Evolutionary conservation across 495 filamentous ascomycete genomes (phyloP).

Genomic region (Pyronema omphalodes): DNA sequence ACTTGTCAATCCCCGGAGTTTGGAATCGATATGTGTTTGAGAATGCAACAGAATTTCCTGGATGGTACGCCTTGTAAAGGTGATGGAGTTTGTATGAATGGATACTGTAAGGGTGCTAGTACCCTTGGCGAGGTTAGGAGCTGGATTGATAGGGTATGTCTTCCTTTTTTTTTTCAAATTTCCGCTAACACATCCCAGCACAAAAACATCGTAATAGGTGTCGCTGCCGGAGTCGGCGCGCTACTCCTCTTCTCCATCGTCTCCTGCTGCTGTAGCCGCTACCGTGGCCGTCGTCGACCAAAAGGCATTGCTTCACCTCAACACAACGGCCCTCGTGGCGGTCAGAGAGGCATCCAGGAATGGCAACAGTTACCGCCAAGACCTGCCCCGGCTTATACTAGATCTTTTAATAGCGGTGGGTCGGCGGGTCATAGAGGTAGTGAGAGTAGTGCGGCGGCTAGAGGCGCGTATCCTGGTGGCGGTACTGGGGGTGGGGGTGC

Average conservation of each 20-base stretch:
- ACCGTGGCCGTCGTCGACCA: constrained; percentile 27
- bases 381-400: neutral
- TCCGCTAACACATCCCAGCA: constrained; percentile 28
- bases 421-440: neutral
- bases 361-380: neutral
- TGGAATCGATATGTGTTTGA: constrained; percentile 43
- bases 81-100: constrained; percentile 61
- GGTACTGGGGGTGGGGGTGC: no score
- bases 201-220: constrained; percentile 57
- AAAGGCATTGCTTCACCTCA: neutral
- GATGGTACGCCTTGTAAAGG: constrained; percentile 79
- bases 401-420: neutral
- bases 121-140: constrained; percentile 39
- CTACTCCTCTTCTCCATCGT: constrained; percentile 44
- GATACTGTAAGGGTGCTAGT: constrained; percentile 46
- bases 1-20: constrained; percentile 59
- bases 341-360: neutral
- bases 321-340: no score
- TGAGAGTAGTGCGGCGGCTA: neutral
- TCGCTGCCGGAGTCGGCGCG: constrained; percentile 46
- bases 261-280: constrained; percentile 40
- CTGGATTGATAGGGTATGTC: constrained; percentile 37
- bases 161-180: neutral
- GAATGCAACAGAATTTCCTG: constrained; percentile 78
- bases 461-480: no score